A percentile compares a stretch with the other conserved stretches of the same genome.
Evolutionary conservation across 257 asterid genomes (phyloP).

Genomic region (Penstemon barbatus): DNA sequence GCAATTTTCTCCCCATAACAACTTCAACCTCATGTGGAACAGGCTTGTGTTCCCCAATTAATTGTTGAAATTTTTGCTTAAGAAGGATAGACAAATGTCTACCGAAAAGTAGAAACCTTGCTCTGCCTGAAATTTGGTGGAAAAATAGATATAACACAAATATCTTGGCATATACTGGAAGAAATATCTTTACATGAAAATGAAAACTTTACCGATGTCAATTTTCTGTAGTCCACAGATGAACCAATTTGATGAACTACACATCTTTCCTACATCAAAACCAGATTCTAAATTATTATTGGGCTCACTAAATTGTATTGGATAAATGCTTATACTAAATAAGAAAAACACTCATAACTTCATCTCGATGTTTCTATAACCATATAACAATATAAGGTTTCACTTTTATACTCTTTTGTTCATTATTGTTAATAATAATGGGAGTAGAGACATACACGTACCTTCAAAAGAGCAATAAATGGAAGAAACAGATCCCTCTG

Average conservation of each 20-base stretch:
- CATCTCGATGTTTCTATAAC: background rate
- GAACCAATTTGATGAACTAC: constrained; percentile 66
- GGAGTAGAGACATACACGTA: constrained; percentile 17
- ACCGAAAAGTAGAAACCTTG: constrained; percentile 61
- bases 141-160: background rate
- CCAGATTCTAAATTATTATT: constrained; percentile 19
- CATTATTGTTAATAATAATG: background rate
- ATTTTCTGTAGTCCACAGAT: constrained; percentile 58
- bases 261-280: constrained; percentile 59
- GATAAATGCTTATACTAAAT: background rate
- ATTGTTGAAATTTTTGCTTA: constrained; percentile 47
- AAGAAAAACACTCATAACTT: background rate
- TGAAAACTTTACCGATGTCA: constrained; percentile 50
- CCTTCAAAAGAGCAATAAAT: constrained; percentile 60
- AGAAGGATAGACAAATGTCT: constrained; percentile 45
- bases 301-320: background rate
- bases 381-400: background rate
- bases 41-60: constrained; percentile 49
- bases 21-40: constrained; percentile 63
- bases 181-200: background rate
- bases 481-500: constrained; percentile 69
- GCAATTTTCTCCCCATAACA: constrained; percentile 73
- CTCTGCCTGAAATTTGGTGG: constrained; percentile 45
- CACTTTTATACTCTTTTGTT: background rate
- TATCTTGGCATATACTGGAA: background rate